Percentiles rank a stretch among this genome's conserved stretches.
Evolutionary conservation across 345 rosid genomes (phyloP).

Genomic region (Geranium rotundifolium): DNA sequence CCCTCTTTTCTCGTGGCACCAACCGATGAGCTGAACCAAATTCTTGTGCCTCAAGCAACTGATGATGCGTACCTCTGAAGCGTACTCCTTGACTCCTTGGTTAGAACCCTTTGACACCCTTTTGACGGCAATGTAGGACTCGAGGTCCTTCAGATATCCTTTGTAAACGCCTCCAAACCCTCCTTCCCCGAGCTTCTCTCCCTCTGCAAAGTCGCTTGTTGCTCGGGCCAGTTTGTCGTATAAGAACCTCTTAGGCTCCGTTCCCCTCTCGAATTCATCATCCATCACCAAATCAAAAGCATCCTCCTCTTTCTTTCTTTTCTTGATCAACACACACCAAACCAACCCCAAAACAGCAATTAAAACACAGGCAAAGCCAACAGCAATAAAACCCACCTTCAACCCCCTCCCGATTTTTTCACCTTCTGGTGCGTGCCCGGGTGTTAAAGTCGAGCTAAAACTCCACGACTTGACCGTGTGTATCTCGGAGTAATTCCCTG

Average conservation of each 20-base stretch:
- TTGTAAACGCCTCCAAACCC: conserved; percentile 24
- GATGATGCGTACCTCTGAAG: background rate
- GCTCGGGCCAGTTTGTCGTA: conserved; percentile 16
- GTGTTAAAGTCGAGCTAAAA: background rate
- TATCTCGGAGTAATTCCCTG: background rate
- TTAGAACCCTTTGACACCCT: too few relatives aligned
- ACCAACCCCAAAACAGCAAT: background rate
- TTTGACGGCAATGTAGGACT: background rate
- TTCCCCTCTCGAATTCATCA: conserved; percentile 10
- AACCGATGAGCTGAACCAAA: background rate
- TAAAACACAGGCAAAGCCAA: background rate
- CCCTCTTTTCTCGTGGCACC: background rate
- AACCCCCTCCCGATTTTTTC: background rate
- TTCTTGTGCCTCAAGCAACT: background rate
- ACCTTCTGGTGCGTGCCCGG: background rate
- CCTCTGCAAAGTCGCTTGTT: conserved; percentile 17
- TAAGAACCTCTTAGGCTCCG: conserved; percentile 19
- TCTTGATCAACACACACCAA: background rate
- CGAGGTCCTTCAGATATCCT: conserved; percentile 17
- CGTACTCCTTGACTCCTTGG: background rate
- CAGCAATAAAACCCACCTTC: background rate
- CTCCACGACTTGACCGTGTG: background rate
- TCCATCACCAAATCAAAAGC: background rate
- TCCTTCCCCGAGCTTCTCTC: conserved; percentile 21
- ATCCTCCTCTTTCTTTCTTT: background rate